Evolutionary conservation across 169 alveolate genomes (phyloP), one percentile per base, ranked within the genome.

Genomic region (Plasmodium relictum): DNA sequence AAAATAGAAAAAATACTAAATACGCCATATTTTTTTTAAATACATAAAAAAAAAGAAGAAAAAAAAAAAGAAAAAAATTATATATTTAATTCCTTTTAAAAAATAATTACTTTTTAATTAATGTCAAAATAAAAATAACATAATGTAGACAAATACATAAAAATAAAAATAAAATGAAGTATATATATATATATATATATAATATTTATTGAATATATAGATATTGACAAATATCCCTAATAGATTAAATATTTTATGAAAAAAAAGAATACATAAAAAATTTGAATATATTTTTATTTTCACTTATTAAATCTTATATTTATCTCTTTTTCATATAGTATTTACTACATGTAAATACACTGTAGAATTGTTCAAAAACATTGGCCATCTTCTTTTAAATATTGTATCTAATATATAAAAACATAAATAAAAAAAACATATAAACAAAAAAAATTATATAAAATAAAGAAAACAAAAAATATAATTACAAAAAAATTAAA

Each of bases 281-380:
- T 48, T 48, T 48, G 1, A n/a, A 48, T 48, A n/a, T n/a, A 48
- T 10, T 48, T 4, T 48, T 48, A 12, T n/a, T n/a, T 48, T 4
- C 59, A n/a, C 59, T 48, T 48, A 48, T 31, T 31, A 31, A n/a
- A 31, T 31, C 3, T 31, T 31, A 31, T 31, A 31, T 31, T 31
- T 31, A 31, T 31, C 5, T 48, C 59, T n/a, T n/a, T n/a, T 48
- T 1, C 1, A 12, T 10, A 10, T 48, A 48, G 22, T 48, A 31
- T 48, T 2, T n/a, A 48, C 5, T 48, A 48, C 59, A 48, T 48
- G 59, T 48, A 48, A 48, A 48, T 48, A 65, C 73, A 44, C 56
- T 5, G 73, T 24, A 42, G 24, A 22, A 3, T 14, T 9, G 45
- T 3, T 66, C n/a, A n/a, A 66, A 66, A 3, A 44, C 6, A 37